A percentile compares a stretch with the other conserved stretches of the same genome.
Conservation (phyloP, 129 eudicot species). For the Solidago caesia region DNA sequence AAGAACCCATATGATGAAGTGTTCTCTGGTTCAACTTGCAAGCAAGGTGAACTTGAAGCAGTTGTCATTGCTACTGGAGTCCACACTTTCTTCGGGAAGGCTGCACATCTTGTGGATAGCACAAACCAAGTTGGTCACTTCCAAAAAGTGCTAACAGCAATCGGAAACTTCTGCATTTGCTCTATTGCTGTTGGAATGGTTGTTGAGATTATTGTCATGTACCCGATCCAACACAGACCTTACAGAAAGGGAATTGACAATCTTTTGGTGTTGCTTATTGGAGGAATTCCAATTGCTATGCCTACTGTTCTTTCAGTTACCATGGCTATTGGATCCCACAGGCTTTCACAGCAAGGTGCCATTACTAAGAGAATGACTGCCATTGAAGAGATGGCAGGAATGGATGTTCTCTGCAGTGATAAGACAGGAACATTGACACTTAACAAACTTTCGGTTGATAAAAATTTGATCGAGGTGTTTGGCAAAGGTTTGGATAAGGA, state of each 20-base stretch:
- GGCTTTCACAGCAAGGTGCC: conserved; percentile 73
- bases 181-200: conserved; percentile 65
- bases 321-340: conserved; percentile 81
- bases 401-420: conserved; percentile 75
- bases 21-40: conserved; percentile 78
- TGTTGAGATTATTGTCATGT: conserved; percentile 72
- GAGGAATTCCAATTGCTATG: conserved; percentile 86
- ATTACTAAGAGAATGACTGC: conserved; percentile 85
- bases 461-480: conserved; percentile 57
- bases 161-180: conserved; percentile 80
- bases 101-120: conserved; percentile 81
- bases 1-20: conserved; percentile 67
- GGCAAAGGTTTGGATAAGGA: conserved; percentile 62
- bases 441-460: conserved; percentile 65
- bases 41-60: conserved; percentile 80
- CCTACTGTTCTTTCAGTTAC: conserved; percentile 76
- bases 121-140: conserved; percentile 82
- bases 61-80: conserved; percentile 81
- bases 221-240: conserved; percentile 60
- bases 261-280: conserved; percentile 65
- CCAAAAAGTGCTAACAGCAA: conserved; percentile 72
- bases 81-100: conserved; percentile 80
- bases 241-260: conserved; percentile 68
- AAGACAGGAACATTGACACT: conserved; percentile 72
- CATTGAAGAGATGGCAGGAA: conserved; percentile 74